These are phyloP conservation scores for Luffa aegyptiaca DNA, from an alignment of 306 rosid genomes.

Conservation along the genomic window DNA sequence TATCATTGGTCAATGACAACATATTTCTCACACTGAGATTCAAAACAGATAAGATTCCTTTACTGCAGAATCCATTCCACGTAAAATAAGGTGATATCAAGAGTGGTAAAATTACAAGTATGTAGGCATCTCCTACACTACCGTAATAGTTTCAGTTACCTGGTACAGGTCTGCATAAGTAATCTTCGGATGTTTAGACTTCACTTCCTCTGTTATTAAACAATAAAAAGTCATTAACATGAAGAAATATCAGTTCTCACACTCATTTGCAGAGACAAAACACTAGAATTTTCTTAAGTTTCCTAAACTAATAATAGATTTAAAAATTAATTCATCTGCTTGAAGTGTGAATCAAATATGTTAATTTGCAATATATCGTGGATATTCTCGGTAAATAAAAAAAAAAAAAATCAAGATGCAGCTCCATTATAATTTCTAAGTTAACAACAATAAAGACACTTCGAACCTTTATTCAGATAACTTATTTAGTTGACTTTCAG, in stretches of 20 bases:
- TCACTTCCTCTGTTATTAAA: conserved; percentile 69
- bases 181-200: conserved; percentile 55
- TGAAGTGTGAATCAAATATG: background rate
- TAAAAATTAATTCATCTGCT: background rate
- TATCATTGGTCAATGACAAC: background rate
- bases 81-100: background rate
- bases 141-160: conserved; percentile 34
- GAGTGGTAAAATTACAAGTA: background rate
- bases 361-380: background rate
- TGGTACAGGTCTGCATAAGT: conserved; percentile 83
- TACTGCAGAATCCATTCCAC: background rate
- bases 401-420: background rate
- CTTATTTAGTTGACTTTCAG: background rate
- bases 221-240: conserved; percentile 4
- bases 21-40: background rate
- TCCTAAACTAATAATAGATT: background rate
- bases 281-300: background rate
- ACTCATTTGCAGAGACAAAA: background rate
- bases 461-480: background rate
- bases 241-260: background rate
- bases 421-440: background rate
- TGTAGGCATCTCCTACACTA: background rate
- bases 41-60: background rate
- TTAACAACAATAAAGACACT: background rate
- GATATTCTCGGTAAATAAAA: background rate